These are phyloP conservation scores for Physaria fendleri DNA, from an alignment of 345 rosid genomes.

Conservation along the genomic window DNA sequence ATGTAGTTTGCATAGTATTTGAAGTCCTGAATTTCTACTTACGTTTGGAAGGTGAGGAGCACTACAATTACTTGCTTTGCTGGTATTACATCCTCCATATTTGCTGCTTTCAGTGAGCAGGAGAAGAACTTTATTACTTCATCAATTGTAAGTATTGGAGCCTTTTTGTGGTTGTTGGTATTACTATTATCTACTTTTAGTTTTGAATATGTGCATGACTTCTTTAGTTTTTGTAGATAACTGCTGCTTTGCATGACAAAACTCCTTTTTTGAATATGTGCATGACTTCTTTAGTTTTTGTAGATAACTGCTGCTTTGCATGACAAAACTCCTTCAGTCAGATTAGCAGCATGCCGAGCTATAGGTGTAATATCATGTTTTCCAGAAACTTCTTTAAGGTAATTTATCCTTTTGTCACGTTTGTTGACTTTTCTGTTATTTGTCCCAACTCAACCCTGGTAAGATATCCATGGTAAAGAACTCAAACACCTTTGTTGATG, in stretches of 20 bases:
- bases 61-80: conserved; percentile 88
- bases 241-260: conserved; percentile 59
- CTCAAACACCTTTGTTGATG: conserved; percentile 32
- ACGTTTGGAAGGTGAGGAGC: conserved; percentile 63
- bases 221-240: conserved; percentile 38
- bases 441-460: neutral
- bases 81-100: conserved; percentile 77
- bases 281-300: conserved; percentile 22
- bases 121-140: conserved; percentile 59
- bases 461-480: conserved; percentile 22
- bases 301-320: conserved; percentile 60
- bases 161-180: conserved; percentile 5
- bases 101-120: conserved; percentile 48
- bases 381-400: conserved; percentile 64
- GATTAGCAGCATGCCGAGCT: conserved; percentile 96
- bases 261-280: too few species aligned
- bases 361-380: conserved; percentile 88
- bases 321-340: conserved; percentile 71
- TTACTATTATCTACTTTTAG: conserved; percentile 1
- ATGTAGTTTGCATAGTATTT: conserved; percentile 13
- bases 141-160: conserved; percentile 51
- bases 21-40: conserved; percentile 4
- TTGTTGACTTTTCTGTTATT: conserved; percentile 4
- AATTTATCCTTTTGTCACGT: conserved; percentile 15
- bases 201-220: conserved; percentile 10